These are phyloP conservation scores for Danielia reshetovae DNA, from an alignment of 805 yeast genomes.

Conservation along the genomic window DNA sequence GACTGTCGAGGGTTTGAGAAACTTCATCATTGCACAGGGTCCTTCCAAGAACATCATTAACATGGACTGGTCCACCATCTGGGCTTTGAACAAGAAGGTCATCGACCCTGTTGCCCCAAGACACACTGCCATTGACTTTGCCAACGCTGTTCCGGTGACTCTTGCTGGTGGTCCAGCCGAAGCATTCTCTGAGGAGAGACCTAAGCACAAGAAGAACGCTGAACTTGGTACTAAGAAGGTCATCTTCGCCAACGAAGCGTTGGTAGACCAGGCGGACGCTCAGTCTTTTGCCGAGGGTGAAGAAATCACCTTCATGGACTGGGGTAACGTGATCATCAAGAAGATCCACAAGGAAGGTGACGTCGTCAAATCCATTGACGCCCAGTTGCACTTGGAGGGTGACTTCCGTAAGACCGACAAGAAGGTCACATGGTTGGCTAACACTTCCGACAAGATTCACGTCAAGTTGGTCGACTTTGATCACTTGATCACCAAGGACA, in stretches of 20 bases:
- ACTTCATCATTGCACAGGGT: conserved; percentile 92
- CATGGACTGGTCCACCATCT: conserved; percentile 94
- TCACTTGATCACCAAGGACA: conserved; percentile 91
- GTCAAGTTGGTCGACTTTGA: conserved; percentile 89
- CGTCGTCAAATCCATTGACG: conserved; percentile 60
- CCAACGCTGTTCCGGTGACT: conserved; percentile 65
- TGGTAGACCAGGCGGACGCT: conserved; percentile 86
- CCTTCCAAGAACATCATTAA: conserved; percentile 96
- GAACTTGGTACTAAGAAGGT: conserved; percentile 84
- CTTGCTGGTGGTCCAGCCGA: conserved; percentile 66
- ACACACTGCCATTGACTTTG: conserved; percentile 70
- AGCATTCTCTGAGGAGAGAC: conserved; percentile 65
- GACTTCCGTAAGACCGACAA: conserved; percentile 95
- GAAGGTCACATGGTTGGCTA: conserved; percentile 93
- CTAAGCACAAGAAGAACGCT: conserved; percentile 94
- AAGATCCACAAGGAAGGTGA: conserved; percentile 62
- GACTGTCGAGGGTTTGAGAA: conserved; percentile 96
- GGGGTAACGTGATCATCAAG: conserved; percentile 90
- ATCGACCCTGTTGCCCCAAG: conserved; percentile 98
- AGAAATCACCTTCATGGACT: conserved; percentile 97
- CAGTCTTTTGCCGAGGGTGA: conserved; percentile 67
- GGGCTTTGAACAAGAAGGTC: conserved; percentile 97
- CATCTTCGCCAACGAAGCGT: conserved; percentile 54
- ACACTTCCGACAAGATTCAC: conserved; percentile 63
- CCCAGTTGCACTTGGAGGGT: conserved; percentile 85